Conservation (phyloP, 805 yeast genomes). For the Ogataea ramenticola region DNA sequence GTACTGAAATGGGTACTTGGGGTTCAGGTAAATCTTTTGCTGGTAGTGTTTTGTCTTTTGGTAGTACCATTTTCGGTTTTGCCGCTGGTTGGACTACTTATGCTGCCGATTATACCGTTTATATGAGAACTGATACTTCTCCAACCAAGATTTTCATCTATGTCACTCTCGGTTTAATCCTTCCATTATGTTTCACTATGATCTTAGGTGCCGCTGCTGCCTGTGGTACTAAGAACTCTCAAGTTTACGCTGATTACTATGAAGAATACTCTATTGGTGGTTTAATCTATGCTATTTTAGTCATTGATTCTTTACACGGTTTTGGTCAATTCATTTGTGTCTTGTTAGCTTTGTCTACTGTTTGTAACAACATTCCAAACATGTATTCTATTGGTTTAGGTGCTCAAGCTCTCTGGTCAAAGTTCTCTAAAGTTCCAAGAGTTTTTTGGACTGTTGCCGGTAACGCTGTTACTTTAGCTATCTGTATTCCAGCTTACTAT, state of each 20-base stretch:
- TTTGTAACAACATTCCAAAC: conserved; percentile 89
- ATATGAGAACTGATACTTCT: conserved; percentile 64
- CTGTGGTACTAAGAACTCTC: conserved; percentile 46
- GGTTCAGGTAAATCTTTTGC: conserved; percentile 61
- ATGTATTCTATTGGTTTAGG: conserved; percentile 86
- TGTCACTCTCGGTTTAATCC: conserved; percentile 53
- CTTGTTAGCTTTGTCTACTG: conserved; percentile 73
- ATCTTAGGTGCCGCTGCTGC: conserved; percentile 83
- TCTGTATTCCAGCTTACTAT: conserved; percentile 85
- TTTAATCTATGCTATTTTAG: conserved; percentile 69
- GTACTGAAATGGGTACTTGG: conserved; percentile 26
- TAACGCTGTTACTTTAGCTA: conserved; percentile 70
- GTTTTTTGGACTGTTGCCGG: conserved; percentile 74
- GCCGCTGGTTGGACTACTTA: conserved; percentile 94
- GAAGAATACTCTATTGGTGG: conserved; percentile 65
- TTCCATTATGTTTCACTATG: conserved; percentile 68
- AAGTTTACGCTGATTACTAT: conserved; percentile 44
- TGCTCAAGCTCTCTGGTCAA: conserved; percentile 79
- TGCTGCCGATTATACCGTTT: conserved; percentile 88
- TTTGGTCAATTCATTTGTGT: conserved; percentile 91
- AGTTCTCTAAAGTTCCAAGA: conserved; percentile 71
- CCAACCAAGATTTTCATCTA: conserved; percentile 54
- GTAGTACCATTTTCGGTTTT: conserved; percentile 78
- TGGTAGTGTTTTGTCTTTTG: conserved; percentile 71
- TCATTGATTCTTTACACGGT: conserved; percentile 73